Evolutionary conservation across 2,329 filamentous ascomycete genomes (phyloP).

Genomic region (Monilinia fructicola): DNA sequence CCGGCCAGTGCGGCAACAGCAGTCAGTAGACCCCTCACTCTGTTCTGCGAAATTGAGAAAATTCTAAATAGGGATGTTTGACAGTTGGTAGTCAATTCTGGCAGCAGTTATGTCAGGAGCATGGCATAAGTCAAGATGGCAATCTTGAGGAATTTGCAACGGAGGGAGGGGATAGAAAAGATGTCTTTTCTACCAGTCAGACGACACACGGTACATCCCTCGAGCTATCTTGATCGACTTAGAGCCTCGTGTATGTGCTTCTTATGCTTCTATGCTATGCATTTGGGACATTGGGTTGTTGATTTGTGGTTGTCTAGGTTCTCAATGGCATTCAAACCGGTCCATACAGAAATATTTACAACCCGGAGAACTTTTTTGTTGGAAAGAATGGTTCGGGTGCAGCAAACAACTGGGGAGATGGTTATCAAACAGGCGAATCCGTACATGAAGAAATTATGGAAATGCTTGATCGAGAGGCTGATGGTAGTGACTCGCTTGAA

Average conservation of each 20-base stretch:
- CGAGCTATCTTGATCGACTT: conserved; percentile 93
- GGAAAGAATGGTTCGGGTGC: conserved; percentile 91
- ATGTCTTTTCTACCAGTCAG: conserved; percentile 99
- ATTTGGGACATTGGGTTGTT: background rate
- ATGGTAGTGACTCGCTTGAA: conserved; percentile 95
- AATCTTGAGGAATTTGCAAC: conserved; percentile 98
- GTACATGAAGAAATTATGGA: conserved; percentile 98
- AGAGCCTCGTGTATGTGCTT: conserved; percentile 71
- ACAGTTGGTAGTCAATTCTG: conserved; percentile 96
- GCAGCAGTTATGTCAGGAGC: conserved; percentile 97
- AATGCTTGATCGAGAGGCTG: conserved; percentile 98
- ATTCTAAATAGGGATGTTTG: conserved; percentile 24
- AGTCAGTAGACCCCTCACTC: conserved; percentile 59
- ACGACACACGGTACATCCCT: conserved; percentile 97
- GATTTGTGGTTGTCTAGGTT: conserved; percentile 52
- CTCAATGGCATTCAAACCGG: conserved; percentile 91
- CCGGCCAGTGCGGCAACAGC: conserved; percentile 99
- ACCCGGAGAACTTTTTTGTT: conserved; percentile 98
- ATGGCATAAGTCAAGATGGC: conserved; percentile 95
- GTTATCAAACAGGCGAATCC: conserved; percentile 86
- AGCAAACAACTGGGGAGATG: conserved; percentile 97
- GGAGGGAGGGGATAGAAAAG: conserved; percentile 95
- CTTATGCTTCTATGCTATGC: background rate
- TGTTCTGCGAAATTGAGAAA: background rate
- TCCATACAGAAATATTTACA: conserved; percentile 98